Evolutionary conservation across 306 rosid genomes (phyloP).

Genomic region (Gastrolobium bilobum): DNA sequence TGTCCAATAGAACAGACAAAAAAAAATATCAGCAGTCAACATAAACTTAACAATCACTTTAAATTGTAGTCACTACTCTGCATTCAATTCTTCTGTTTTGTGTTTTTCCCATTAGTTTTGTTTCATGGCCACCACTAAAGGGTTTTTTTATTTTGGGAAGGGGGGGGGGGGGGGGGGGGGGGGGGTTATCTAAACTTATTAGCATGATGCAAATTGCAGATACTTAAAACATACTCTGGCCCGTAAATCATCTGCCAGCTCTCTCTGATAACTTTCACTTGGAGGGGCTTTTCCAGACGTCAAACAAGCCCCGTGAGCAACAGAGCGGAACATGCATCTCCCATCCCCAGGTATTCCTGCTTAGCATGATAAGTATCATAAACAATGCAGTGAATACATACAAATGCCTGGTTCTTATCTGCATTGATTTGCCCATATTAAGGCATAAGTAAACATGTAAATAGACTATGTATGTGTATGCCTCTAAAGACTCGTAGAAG

Average conservation of each 20-base stretch:
- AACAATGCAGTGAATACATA: constrained; percentile 19
- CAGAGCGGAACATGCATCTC: constrained; percentile 91
- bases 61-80: constrained; percentile 1
- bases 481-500: constrained; percentile 12
- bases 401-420: constrained; percentile 9
- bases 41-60: constrained; percentile 18
- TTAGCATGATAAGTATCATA: constrained; percentile 42
- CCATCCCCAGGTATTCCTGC: constrained; percentile 99
- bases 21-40: constrained; percentile 30
- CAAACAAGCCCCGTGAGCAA: constrained; percentile 87
- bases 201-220: constrained; percentile 12
- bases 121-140: not conserved
- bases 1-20: constrained; percentile 50
- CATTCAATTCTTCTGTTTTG: constrained; percentile 7
- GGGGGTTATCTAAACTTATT: constrained; percentile 15
- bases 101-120: constrained; percentile 32
- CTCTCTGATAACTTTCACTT: constrained; percentile 68
- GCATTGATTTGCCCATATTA: not conserved
- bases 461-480: constrained; percentile 12
- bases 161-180: not conserved
- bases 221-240: constrained; percentile 63
- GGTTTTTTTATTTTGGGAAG: not conserved
- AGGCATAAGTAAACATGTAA: constrained; percentile 14
- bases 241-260: constrained; percentile 84
- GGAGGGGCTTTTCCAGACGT: constrained; percentile 85